Evolutionary conservation across 1,284 basidiomycete species (phyloP).

Genomic region (Tranzscheliella williamsii): DNA sequence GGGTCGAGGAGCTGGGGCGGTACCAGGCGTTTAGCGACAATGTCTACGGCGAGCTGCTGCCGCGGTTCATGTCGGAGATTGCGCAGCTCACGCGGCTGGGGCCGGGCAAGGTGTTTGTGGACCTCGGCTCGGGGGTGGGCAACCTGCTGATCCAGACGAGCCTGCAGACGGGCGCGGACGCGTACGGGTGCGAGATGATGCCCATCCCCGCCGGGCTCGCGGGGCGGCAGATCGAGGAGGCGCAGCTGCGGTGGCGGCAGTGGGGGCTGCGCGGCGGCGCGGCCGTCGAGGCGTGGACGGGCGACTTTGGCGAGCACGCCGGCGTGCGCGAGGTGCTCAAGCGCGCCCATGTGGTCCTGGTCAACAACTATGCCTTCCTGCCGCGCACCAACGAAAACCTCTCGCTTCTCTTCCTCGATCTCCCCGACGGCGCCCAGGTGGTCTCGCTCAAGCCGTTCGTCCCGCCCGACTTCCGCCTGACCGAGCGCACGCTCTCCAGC

Average conservation of each 20-base stretch:
- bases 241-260: slow-evolving; percentile 63
- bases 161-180: slow-evolving; percentile 64
- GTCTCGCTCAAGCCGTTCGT: slow-evolving; percentile 67
- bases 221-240: slow-evolving; percentile 64
- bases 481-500: slow-evolving; percentile 58
- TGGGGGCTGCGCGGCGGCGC: slow-evolving; percentile 64
- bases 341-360: slow-evolving; percentile 66
- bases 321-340: slow-evolving; percentile 59
- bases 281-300: slow-evolving; percentile 63
- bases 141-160: slow-evolving; percentile 66
- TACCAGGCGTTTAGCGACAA: slow-evolving; percentile 62
- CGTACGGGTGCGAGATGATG: slow-evolving; percentile 66
- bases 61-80: slow-evolving; percentile 62
- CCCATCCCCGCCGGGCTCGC: slow-evolving; percentile 64
- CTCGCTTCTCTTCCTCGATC: slow-evolving; percentile 66
- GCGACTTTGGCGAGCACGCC: slow-evolving; percentile 64
- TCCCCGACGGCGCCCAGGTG: slow-evolving; percentile 65
- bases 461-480: slow-evolving; percentile 64
- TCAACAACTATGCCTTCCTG: slow-evolving; percentile 65
- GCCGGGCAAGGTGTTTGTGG: slow-evolving; percentile 62
- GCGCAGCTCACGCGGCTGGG: slow-evolving; percentile 58
- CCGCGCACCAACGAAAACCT: slow-evolving; percentile 65
- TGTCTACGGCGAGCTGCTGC: slow-evolving; percentile 63
- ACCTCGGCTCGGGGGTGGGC: slow-evolving; percentile 67
- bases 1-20: slow-evolving; percentile 63